Conservation (phyloP, 768 basidiomycete genomes). For the Tulasnella sp. region DNA sequence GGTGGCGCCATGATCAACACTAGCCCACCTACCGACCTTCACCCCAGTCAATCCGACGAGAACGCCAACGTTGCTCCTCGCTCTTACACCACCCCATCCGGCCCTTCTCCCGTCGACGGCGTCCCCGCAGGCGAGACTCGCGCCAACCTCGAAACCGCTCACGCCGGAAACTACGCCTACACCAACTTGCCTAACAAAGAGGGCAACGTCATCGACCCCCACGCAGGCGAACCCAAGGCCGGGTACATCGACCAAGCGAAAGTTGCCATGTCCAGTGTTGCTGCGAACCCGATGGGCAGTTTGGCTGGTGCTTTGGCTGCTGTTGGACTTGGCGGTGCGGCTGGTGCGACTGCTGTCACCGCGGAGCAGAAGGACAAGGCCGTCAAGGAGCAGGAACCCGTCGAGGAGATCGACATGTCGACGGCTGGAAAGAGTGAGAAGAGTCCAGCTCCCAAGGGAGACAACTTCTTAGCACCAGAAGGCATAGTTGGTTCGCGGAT, state of each 20-base stretch:
- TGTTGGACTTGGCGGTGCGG: conserved; percentile 1
- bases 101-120: conserved; percentile 15
- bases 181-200: conserved; percentile 7
- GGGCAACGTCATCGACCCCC: conserved; percentile 14
- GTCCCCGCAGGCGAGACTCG: conserved; percentile 19
- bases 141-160: conserved; percentile 6
- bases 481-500: not conserved
- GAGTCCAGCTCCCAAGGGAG: not conserved
- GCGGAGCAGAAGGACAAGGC: not conserved
- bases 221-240: not conserved
- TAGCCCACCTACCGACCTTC: not conserved
- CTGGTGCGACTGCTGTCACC: not conserved
- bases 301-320: not conserved
- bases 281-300: not conserved
- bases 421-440: not conserved
- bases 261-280: not conserved
- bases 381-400: not conserved
- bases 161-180: conserved; percentile 19
- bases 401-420: not conserved
- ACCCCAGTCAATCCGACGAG: conserved; percentile 9
- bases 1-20: conserved; percentile 11
- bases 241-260: not conserved
- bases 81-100: not conserved
- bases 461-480: not conserved
- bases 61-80: not conserved